phyloP scores from a whole-genome alignment of 1,139 yeast species.

The Blastobotrys malaysiensis region DNA sequence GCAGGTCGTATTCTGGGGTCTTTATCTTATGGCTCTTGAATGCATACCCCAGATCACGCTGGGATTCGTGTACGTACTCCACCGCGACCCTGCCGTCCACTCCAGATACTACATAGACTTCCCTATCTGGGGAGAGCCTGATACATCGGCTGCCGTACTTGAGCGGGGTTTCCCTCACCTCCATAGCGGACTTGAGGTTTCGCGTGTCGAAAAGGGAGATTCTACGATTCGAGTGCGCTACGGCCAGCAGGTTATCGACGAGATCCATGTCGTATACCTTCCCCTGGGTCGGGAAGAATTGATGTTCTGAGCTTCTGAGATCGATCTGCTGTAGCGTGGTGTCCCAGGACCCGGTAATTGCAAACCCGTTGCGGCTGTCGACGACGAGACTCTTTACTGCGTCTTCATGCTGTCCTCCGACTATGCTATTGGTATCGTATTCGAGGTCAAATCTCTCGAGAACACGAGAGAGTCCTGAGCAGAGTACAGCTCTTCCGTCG shows the following conservation, averaged over 20 bases:
- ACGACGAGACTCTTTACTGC: slow-evolving; percentile 32
- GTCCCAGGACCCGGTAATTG: slow-evolving; percentile 55
- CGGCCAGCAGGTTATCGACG: slow-evolving; percentile 42
- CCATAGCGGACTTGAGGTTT: slow-evolving; percentile 42
- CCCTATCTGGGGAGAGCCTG: slow-evolving; percentile 50
- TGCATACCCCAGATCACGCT: slow-evolving; percentile 48
- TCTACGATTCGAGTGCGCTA: slow-evolving; percentile 51
- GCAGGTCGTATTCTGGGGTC: slow-evolving; percentile 50
- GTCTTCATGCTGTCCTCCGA: slow-evolving; percentile 32
- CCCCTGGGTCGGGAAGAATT: slow-evolving; percentile 34
- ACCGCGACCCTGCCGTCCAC: slow-evolving; percentile 85
- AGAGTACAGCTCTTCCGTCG: slow-evolving; percentile 4
- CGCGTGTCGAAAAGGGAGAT: slow-evolving; percentile 58
- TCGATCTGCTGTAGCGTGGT: slow-evolving; percentile 42
- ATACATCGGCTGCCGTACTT: slow-evolving; percentile 65
- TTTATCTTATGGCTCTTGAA: slow-evolving; percentile 73
- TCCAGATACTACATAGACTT: slow-evolving; percentile 74
- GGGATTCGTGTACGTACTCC: slow-evolving; percentile 56
- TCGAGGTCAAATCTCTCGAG: background rate
- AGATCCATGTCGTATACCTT: slow-evolving; percentile 67
- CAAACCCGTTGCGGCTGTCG: slow-evolving; percentile 27
- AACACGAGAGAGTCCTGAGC: background rate
- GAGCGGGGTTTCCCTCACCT: slow-evolving; percentile 62
- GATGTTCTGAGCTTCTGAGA: slow-evolving; percentile 18
- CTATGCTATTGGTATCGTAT: slow-evolving; percentile 5